Evolutionary conservation across 352 stramenopile species (phyloP), one percentile per base, ranked within the genome.

Genomic region (Blastocystis hominis): DNA sequence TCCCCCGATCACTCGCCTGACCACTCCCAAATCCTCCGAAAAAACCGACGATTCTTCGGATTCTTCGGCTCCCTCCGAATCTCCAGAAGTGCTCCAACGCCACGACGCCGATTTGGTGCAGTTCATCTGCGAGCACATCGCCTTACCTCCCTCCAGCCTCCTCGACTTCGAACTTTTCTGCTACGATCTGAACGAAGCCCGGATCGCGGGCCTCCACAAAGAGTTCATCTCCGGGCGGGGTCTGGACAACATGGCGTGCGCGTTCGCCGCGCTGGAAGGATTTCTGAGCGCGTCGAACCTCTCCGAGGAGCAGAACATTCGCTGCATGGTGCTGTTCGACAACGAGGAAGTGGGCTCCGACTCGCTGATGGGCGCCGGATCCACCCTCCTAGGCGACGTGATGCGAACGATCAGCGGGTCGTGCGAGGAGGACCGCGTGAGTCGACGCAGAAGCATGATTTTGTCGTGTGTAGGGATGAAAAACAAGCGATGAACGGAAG

Each of bases 161-260:
- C 44, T 87, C 7, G 77, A 87, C 40, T 87, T 87, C 55, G 77
- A 87, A 47, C 20, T 87, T 0, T 87, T 78, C 66, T 50, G 77
- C 17, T 87, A 87, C 50, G 77, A 87, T 55, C 30, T 87, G 3
- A 75, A 87, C 44, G 77, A 15, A 20, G 54, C 77, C 9, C 93
- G 93, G 44, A 89, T 98, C 6, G 95, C 95, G 55, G 96, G 96
- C 9, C 90, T 93, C 36, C 89, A 94, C 47, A 93, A 95, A 44
- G 96, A 98, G 88, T 98, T 98, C 90, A 92, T 99, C 75, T 96
- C 97, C 90, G 95, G 94, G 6, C 92, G 94, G n/a, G 91, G 96
- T 72, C 91, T 99, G 30, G 96, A 99, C 91, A 99, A 98, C 91
- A 88, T 98, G 34, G 95, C 93, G 64, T 97, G 93, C 89, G 98